Evolutionary conservation across 768 basidiomycete species (phyloP).

Genomic region (Collybia mongolica): DNA sequence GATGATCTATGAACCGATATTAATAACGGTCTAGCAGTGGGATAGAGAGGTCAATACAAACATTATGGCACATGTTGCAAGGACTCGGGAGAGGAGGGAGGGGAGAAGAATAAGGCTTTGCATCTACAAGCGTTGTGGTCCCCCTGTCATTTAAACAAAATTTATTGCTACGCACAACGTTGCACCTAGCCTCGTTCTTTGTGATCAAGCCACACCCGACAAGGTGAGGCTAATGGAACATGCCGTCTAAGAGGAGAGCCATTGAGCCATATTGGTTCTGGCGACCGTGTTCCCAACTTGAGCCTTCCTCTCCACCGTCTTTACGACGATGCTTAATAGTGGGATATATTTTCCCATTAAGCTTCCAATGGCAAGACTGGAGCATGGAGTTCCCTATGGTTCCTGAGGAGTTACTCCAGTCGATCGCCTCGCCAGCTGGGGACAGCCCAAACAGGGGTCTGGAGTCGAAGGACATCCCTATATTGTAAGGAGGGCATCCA

Average conservation of each 20-base stretch:
- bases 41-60: constrained; percentile 29
- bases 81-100: constrained; percentile 1
- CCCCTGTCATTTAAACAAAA: constrained; percentile 13
- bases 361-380: too few species aligned
- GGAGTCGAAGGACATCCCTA: too few species aligned
- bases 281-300: neutral
- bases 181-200: constrained; percentile 44
- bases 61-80: constrained; percentile 70
- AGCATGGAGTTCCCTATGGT: too few species aligned
- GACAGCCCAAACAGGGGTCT: too few species aligned
- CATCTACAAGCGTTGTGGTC: neutral
- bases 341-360: too few species aligned
- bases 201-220: constrained; percentile 25
- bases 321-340: too few species aligned
- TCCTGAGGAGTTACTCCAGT: too few species aligned
- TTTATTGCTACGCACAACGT: constrained; percentile 17
- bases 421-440: too few species aligned
- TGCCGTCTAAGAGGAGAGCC: constrained; percentile 21
- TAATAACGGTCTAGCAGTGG: neutral
- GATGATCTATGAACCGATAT: constrained; percentile 48
- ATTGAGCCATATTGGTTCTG: constrained; percentile 7
- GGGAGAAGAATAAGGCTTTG: neutral
- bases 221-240: constrained; percentile 41
- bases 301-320: too few species aligned
- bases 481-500: too few species aligned